Evolutionary conservation across 176 grass and related monocot species (phyloP), one percentile per base, ranked within the genome.

Genomic region (Canna indica): DNA sequence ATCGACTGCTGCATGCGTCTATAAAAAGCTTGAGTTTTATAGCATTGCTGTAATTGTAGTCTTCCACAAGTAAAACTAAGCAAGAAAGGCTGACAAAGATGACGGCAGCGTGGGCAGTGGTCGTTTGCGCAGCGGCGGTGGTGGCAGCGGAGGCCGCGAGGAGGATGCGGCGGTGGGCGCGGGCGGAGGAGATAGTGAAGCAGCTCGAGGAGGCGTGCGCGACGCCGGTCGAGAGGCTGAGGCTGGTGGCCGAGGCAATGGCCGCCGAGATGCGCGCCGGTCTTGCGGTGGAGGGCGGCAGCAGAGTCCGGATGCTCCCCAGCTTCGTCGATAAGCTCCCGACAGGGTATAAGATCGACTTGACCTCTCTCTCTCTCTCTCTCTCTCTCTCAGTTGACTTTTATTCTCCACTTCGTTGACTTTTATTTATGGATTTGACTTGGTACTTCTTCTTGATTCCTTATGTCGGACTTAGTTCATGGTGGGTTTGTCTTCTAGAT

Each of bases 291-390:
- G 52, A 58, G 75, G 88, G 81, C 1, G 76, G 66, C 20, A 91
- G 85, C 79, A 85, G 47, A 69, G 63, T 96, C 70, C 86, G 91
- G 78, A 96, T 91, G 92, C 88, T 96, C 30, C 76, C 88, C 70
- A 86, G 83, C 79, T 89, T 83, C 31, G 88, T 91, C 0, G 88
- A 96, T n/a, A 86, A 78, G 61, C 92, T 96, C 31, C 92, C 92
- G 46, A 83, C 79, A 17, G 88, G 92, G 88, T 96, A 76, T 16
- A 25, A 25, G 41, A 45, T 6, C 11, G 11, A 4, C 7, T 45
- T 22, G 48, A 1, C 27, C 1, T 28, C 11, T 32, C 28, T 8
- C 9, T 16, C 4, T 35, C n/a, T n/a, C n/a, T n/a, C n/a, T n/a
- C n/a, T n/a, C n/a, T n/a, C n/a, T 5, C 38, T 31, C 34, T 22